Evolutionary conservation across 805 yeast genomes (phyloP), one percentile per base, ranked within the genome.

Genomic region (Candida koratica): DNA sequence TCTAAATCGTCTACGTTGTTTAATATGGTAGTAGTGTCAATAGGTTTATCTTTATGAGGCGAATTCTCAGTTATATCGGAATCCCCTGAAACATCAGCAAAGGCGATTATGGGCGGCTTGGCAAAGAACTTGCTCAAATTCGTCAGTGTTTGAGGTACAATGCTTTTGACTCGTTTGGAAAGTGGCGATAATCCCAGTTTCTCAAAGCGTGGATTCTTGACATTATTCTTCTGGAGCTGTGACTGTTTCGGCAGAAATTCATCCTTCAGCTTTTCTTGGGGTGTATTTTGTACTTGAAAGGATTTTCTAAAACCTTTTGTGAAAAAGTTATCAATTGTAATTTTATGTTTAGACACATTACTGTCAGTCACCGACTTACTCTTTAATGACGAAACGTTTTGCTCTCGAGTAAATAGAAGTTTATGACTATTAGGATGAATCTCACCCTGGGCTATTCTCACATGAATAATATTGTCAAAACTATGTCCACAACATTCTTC

Each of bases 371-470:
- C 25, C 6, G 56, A 51, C 4, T 32, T 30, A 29, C 56, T 49
- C 39, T 49, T 51, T 30, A 53, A 38, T 24, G 25, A 23, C 9
- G 28, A 29, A 28, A 69, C 42, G 32, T 53, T 52, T 32, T 55
- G 62, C 39, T 77, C 82, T 45, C 82, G 60, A 2, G 80, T 61
- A 0, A 65, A 41, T 20, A 81, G 57, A 1, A 57, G 55, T 29
- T 57, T 51, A 43, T 75, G 76, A 1, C 77, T 66, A 36, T 73
- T 66, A 1, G 97, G 96, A 53, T 81, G 76, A 7, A 84, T 46
- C 6, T 67, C 70, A 1, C 94, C 97, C 12, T 43, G 45, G 7
- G 95, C 84, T 14, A 88, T 68, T 27, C 60, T 57, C 1, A 44
- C 43, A 47, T 84, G 89, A 7, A 75, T 45, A 1, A 67, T 69